Percentiles rank a stretch among this genome's conserved stretches.
Conservation (phyloP, 2,329 filamentous ascomycete species). For the Leptographium galeiforme region DNA sequence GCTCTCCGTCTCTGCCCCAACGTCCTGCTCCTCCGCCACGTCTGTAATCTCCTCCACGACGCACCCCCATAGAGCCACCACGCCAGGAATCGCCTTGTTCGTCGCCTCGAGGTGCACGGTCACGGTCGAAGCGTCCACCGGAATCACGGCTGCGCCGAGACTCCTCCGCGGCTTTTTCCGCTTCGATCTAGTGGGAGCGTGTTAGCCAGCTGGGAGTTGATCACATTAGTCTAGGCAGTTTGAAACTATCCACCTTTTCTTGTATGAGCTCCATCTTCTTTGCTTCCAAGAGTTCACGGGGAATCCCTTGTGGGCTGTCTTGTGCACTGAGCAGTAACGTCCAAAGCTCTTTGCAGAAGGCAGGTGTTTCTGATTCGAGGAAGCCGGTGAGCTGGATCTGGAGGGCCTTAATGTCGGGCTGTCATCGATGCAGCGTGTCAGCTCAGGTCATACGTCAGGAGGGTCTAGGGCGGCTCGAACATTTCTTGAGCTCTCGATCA, state of each 20-base stretch:
- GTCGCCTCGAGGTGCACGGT: constrained; percentile 12
- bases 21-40: constrained; percentile 27
- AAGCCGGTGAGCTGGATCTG: constrained; percentile 94
- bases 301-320: constrained; percentile 74
- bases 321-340: constrained; percentile 83
- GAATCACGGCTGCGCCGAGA: constrained; percentile 58
- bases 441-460: background rate
- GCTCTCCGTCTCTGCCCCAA: constrained; percentile 23
- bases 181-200: constrained; percentile 49
- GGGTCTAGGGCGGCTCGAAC: background rate
- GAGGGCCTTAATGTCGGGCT: constrained; percentile 92
- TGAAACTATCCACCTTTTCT: constrained; percentile 56
- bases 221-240: background rate
- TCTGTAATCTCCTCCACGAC: constrained; percentile 24
- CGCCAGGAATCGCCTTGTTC: constrained; percentile 40
- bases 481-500: constrained; percentile 59
- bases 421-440: background rate
- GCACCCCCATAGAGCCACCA: constrained; percentile 38
- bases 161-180: constrained; percentile 68
- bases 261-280: constrained; percentile 93
- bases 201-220: background rate
- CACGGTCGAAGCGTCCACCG: constrained; percentile 28
- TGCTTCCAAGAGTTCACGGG: constrained; percentile 85
- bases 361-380: constrained; percentile 76
- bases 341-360: constrained; percentile 92